A percentile compares a stretch with the other conserved stretches of the same genome.
These are phyloP conservation scores for Aquilaria agallochum DNA, from an alignment of 441 rosid species.

Conservation along the genomic window DNA sequence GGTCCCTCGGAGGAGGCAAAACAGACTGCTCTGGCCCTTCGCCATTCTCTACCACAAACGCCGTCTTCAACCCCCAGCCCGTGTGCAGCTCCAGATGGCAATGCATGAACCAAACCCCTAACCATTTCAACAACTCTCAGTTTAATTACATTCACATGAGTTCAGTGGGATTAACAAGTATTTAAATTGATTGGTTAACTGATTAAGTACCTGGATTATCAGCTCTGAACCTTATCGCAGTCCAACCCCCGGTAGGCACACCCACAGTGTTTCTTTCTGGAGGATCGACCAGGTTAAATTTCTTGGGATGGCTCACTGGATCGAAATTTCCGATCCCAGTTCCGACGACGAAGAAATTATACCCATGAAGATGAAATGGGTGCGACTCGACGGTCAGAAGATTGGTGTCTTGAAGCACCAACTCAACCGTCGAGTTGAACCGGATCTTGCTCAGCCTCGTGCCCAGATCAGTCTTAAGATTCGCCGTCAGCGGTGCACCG, in stretches of 20 bases:
- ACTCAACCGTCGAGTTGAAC: slow-evolving; percentile 51
- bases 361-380: slow-evolving; percentile 70
- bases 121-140: not conserved
- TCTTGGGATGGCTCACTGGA: slow-evolving; percentile 41
- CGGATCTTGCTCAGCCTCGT: slow-evolving; percentile 49
- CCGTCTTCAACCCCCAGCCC: slow-evolving; percentile 19
- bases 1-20: slow-evolving; percentile 16
- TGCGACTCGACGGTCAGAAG: slow-evolving; percentile 59
- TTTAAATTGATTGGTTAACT: too few species aligned
- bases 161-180: not conserved
- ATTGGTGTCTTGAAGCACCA: slow-evolving; percentile 59
- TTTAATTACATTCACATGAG: not conserved
- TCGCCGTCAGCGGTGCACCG: slow-evolving; percentile 54
- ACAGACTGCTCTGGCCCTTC: slow-evolving; percentile 12
- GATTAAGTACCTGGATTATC: slow-evolving; percentile 47
- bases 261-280: slow-evolving; percentile 45
- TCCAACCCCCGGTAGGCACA: slow-evolving; percentile 64
- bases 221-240: slow-evolving; percentile 61
- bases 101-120: slow-evolving; percentile 23
- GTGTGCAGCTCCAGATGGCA: slow-evolving; percentile 18
- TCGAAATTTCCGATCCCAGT: slow-evolving; percentile 61
- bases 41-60: slow-evolving; percentile 20
- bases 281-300: slow-evolving; percentile 60
- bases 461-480: slow-evolving; percentile 38
- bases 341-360: slow-evolving; percentile 60